Conservation (phyloP, 106 monocot genomes). For the Dactylorhiza incarnata region DNA sequence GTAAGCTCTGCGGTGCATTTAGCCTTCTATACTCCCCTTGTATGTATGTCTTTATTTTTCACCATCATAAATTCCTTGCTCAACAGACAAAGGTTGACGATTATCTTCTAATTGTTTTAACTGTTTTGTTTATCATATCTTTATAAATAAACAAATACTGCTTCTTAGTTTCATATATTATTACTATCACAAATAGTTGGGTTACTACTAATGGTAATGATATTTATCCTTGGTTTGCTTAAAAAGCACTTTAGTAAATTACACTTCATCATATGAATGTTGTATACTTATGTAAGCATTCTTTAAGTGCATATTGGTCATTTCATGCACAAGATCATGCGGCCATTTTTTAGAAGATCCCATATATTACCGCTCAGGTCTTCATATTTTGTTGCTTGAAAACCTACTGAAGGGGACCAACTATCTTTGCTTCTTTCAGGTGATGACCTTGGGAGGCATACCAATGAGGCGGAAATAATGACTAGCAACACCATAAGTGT, state of each 20-base stretch:
- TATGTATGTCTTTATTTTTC: background rate
- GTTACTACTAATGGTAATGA: background rate
- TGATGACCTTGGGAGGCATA: slow-evolving; percentile 24
- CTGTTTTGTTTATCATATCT: slow-evolving; percentile 1
- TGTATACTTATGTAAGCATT: background rate
- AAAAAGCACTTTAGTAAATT: background rate
- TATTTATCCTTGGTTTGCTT: background rate
- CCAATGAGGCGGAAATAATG: slow-evolving; percentile 14
- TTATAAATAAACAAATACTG: background rate
- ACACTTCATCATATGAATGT: background rate
- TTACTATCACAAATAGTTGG: background rate
- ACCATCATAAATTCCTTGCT: background rate
- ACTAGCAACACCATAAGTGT: slow-evolving; percentile 9
- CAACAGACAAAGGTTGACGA: background rate
- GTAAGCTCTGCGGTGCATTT: background rate
- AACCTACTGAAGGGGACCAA: background rate
- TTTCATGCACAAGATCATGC: background rate
- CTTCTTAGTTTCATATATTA: background rate
- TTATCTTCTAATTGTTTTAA: background rate
- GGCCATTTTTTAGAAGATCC: background rate
- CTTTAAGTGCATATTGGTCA: background rate
- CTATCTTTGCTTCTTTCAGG: slow-evolving; percentile 8
- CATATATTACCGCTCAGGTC: background rate
- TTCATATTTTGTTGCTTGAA: slow-evolving; percentile 6
- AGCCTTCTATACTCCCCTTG: background rate